Evolutionary conservation across 139 green algal genomes (phyloP).

Genomic region (Chlorella sp.): DNA sequence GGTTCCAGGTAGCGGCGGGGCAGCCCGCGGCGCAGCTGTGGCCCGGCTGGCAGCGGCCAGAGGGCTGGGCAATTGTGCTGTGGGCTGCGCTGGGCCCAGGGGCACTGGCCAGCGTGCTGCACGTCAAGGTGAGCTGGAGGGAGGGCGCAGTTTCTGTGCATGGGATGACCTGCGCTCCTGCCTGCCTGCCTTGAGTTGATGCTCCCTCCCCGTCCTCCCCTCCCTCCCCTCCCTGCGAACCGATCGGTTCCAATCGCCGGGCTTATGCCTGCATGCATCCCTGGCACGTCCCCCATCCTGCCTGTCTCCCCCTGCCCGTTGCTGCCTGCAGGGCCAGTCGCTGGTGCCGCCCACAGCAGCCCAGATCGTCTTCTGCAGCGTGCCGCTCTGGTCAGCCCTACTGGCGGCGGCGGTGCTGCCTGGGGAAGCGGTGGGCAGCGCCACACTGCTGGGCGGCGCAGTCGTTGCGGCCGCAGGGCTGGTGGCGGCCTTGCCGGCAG

Average conservation of each 20-base stretch:
- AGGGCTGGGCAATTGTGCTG: slow-evolving; percentile 19
- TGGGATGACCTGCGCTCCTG: neutral
- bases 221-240: no score
- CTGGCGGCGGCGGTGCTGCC: slow-evolving; percentile 27
- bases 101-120: slow-evolving; percentile 33
- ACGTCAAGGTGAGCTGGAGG: slow-evolving; percentile 28
- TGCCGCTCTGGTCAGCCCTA: slow-evolving; percentile 40
- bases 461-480: slow-evolving; percentile 30
- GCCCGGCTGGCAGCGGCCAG: neutral
- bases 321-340: slow-evolving; percentile 32
- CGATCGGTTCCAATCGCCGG: no score
- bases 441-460: slow-evolving; percentile 33
- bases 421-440: slow-evolving; percentile 6
- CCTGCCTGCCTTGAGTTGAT: no score
- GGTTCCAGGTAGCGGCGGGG: neutral
- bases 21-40: slow-evolving; percentile 15
- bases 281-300: neutral
- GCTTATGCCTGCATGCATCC: no score
- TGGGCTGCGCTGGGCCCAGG: slow-evolving; percentile 38
- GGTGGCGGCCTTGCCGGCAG: neutral
- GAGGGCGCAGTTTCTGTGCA: no score
- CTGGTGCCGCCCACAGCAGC: slow-evolving; percentile 39
- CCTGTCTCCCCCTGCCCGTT: no score
- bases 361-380: slow-evolving; percentile 39
- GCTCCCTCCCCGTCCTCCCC: no score